Evolutionary conservation across 257 asterid species (phyloP), one percentile per base, ranked within the genome.

Genomic region (Ocimum tenuiflorum): DNA sequence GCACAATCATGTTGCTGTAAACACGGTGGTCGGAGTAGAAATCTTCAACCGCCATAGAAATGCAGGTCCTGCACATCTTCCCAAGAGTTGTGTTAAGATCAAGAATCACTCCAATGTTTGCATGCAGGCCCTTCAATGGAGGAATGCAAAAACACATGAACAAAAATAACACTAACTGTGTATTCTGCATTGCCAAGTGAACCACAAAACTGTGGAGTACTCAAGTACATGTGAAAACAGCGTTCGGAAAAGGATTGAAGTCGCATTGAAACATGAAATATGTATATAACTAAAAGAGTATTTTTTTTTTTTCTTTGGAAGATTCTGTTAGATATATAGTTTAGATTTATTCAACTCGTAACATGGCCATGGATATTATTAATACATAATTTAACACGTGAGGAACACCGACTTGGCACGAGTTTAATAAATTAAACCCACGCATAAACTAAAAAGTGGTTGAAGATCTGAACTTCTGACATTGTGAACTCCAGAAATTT

Each of bases 61-160:
- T 58, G 33, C 64, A 58, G 15, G 48, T 18, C 5, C 6, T 35
- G 15, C n/a, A 10, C 3, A 57, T 31, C 47, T 57, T 57, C 18
- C 63, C 63, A 57, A 57, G 11, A 18, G 64, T 10, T 0, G 48
- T 17, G 8, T 58, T 15, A 36, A 35, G 47, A 36, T 58, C 64
- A 36, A 58, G 64, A 58, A 58, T 58, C 7, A 58, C 64, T 58
- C 64, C 64, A 1, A 58, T 27, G 19, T 58, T 36, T 2, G 42
- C 42, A 8, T 36, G 7, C 11, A 36, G 8, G 1, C 42, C 42
- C 0, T 39, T 10, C 46, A 39, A 39, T 11, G 46, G 46, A 39
- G 14, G 14, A 39, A 39, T 6, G 2, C 14, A 39, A 3, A 39
- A 39, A 0, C 46, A 10, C 46, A 39, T 39, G 14, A 39, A 39